These are phyloP conservation scores for Epichloe amarillans DNA, from an alignment of 2,329 filamentous ascomycete species.

Conservation along the genomic window DNA sequence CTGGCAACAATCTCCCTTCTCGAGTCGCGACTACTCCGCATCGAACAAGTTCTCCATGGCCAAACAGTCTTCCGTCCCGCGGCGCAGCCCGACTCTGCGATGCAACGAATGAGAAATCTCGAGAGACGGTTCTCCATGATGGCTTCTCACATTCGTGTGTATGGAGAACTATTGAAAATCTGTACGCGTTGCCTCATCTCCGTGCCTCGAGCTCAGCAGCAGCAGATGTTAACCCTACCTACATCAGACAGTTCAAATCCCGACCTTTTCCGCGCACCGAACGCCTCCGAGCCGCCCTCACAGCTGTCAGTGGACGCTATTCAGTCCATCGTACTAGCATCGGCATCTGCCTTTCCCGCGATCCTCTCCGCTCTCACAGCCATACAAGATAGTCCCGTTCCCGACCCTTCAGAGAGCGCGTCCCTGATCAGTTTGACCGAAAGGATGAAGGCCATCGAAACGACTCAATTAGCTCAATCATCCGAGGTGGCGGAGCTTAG, in stretches of 20 bases:
- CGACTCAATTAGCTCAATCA: constrained; percentile 47
- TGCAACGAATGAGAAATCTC: constrained; percentile 33
- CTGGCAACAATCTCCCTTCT: constrained; percentile 42
- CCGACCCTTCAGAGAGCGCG: constrained; percentile 40
- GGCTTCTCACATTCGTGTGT: constrained; percentile 38
- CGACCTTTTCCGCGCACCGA: constrained; percentile 38
- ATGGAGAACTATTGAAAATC: constrained; percentile 45
- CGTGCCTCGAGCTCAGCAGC: not conserved
- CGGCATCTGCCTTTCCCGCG: constrained; percentile 40
- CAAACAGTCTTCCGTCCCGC: constrained; percentile 19
- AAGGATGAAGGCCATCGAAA: constrained; percentile 47
- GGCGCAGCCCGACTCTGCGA: constrained; percentile 26
- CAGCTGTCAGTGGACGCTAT: constrained; percentile 38
- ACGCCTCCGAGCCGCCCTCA: constrained; percentile 33
- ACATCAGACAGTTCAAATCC: constrained; percentile 38
- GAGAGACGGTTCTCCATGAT: constrained; percentile 40
- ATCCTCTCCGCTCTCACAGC: constrained; percentile 46
- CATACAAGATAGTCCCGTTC: constrained; percentile 41
- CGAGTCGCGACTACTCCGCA: constrained; percentile 43
- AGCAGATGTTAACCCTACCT: not conserved
- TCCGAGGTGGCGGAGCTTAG: constrained; percentile 50
- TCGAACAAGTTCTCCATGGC: constrained; percentile 47
- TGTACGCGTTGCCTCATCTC: constrained; percentile 28
- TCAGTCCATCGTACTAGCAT: constrained; percentile 40
- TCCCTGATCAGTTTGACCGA: constrained; percentile 44